Evolutionary conservation across 192 early-diverging fungal genomes (phyloP), one percentile per base, ranked within the genome.

Genomic region (Podila epicladia): DNA sequence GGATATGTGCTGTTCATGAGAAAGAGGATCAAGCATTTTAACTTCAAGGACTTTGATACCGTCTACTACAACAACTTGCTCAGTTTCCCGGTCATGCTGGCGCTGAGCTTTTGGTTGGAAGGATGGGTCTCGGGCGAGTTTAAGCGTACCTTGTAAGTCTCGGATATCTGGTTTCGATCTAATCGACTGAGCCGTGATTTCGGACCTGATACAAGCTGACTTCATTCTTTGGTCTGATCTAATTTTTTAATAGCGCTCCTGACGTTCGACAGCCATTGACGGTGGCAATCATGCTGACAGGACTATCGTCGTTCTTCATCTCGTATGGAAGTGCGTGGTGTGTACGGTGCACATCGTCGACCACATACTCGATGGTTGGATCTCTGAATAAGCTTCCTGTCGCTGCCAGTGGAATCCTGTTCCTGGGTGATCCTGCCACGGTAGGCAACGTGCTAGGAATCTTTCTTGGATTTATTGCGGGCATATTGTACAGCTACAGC

Each of bases 331-430:
- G 91, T 73, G 91, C 93, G 69, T 95, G 93, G 93, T 94, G 94
- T 73, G 89, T 95, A 24, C 87, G 94, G 29, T 88, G 92, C 13
- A 87, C 93, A 13, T 91, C 87, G 4, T 93, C 92, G 19, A 95
- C 94, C 28, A 95, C 94, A 0, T 95, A 94, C 79, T 92, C 91
- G 19, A 99, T 99, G 98, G 96, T 96, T 31, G 98, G 98, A 13
- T 96, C 98, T 20, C 92, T 99, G 49, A 99, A 99, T 85, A 99
- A 99, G 77, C 85, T 99, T 37, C 98, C 98, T 13, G 95, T 99
- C 66, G 95, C 97, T 3, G 85, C 97, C 35, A 93, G 94, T 70
- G 96, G 97, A 37, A 98, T 99, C 87, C 48, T 99, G 19, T 98
- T 97, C 87, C 95, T 99, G 85, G 92, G 92, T 53, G 97, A 97